A percentile compares a stretch with the other conserved stretches of the same genome.
These are phyloP conservation scores for Haplosporangium sp. DNA, from an alignment of 371 early-diverging fungal species.

Conservation along the genomic window DNA sequence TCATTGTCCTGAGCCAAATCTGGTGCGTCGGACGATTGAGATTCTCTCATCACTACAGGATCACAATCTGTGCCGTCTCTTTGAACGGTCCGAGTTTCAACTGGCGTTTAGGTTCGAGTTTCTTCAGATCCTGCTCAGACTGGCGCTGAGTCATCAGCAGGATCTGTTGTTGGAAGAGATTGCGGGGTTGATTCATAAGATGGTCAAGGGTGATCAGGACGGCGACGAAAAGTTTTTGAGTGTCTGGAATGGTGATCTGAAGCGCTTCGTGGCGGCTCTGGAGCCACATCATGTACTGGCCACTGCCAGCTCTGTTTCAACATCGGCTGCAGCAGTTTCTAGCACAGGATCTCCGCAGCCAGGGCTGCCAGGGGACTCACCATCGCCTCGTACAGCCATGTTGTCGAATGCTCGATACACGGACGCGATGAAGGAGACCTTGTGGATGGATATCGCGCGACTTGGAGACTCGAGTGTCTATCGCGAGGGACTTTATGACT, in stretches of 20 bases:
- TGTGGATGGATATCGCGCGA: constrained; percentile 33
- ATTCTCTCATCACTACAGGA: constrained; percentile 23
- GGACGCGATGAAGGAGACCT: constrained; percentile 27
- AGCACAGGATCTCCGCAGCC: constrained; percentile 7
- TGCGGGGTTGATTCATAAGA: constrained; percentile 29
- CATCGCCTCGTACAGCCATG: not conserved
- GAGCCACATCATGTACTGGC: constrained; percentile 31
- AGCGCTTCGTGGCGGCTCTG: constrained; percentile 28
- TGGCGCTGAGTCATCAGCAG: constrained; percentile 30
- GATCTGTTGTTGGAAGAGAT: constrained; percentile 48
- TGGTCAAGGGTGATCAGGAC: constrained; percentile 22
- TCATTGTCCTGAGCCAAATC: constrained; percentile 38
- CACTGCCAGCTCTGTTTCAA: not conserved
- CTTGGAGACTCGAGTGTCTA: constrained; percentile 31
- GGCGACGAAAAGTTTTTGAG: constrained; percentile 22
- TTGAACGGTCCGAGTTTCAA: constrained; percentile 45
- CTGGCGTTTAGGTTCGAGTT: constrained; percentile 27
- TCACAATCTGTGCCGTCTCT: constrained; percentile 33
- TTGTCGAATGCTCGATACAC: constrained; percentile 13
- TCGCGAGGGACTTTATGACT: constrained; percentile 43
- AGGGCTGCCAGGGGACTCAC: not conserved
- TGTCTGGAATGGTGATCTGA: constrained; percentile 42
- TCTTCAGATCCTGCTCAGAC: constrained; percentile 32
- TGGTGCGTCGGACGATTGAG: constrained; percentile 40
- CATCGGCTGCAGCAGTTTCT: not conserved